These are phyloP conservation scores for Penicillium manginii DNA, from an alignment of 495 filamentous ascomycete species.

Conservation along the genomic window DNA sequence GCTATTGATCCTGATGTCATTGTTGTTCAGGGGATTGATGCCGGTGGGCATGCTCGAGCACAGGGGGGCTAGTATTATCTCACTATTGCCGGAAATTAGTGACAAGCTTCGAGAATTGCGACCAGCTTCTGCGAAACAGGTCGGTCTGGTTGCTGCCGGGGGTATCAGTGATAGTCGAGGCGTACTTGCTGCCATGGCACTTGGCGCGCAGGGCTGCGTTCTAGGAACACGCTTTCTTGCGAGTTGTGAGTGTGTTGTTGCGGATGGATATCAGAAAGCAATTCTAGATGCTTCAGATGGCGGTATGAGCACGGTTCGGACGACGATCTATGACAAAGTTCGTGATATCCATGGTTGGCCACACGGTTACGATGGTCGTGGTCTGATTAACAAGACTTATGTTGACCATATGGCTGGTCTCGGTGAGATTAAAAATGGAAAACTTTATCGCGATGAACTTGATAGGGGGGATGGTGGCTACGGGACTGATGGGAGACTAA, in stretches of 20 bases:
- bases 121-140: background rate
- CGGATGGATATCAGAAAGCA: slow-evolving; percentile 58
- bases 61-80: slow-evolving; percentile 58
- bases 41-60: slow-evolving; percentile 71
- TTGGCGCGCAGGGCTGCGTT: slow-evolving; percentile 66
- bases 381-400: slow-evolving; percentile 62
- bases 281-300: slow-evolving; percentile 65
- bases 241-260: slow-evolving; percentile 58
- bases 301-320: slow-evolving; percentile 62
- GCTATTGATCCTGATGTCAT: slow-evolving; percentile 61
- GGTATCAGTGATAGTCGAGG: slow-evolving; percentile 68
- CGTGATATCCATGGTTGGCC: slow-evolving; percentile 70
- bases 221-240: slow-evolving; percentile 74
- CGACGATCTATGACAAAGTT: slow-evolving; percentile 67
- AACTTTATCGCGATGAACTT: background rate
- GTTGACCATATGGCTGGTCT: background rate
- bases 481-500: background rate
- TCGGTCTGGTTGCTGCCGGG: slow-evolving; percentile 65
- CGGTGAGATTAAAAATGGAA: background rate
- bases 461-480: background rate
- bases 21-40: slow-evolving; percentile 72
- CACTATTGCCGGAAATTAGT: slow-evolving; percentile 57
- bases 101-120: slow-evolving; percentile 48
- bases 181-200: slow-evolving; percentile 60
- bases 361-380: slow-evolving; percentile 59